Evolutionary conservation across 768 basidiomycete genomes (phyloP).

Genomic region (Austroboletus eburneus): DNA sequence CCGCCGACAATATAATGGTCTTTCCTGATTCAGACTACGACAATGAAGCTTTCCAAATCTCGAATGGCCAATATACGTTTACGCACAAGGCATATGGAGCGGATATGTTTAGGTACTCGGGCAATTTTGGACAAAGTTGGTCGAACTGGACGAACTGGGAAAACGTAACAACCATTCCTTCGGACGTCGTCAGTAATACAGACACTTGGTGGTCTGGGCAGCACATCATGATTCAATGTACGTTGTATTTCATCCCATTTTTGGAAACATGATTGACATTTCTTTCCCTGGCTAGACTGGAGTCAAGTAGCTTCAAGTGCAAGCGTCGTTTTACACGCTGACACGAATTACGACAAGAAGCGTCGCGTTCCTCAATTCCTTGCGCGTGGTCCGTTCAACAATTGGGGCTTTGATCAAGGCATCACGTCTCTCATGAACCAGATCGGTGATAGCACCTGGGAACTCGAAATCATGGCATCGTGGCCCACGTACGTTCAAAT

Average conservation of each 20-base stretch:
- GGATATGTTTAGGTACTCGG: constrained; percentile 81
- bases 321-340: constrained; percentile 72
- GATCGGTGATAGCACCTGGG: constrained; percentile 66
- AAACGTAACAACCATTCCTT: constrained; percentile 59
- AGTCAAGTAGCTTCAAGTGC: constrained; percentile 59
- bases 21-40: constrained; percentile 83
- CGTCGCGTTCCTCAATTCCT: constrained; percentile 87
- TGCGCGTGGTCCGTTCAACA: constrained; percentile 85
- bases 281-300: constrained; percentile 82
- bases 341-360: constrained; percentile 51
- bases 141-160: constrained; percentile 78
- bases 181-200: constrained; percentile 44
- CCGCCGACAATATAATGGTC: constrained; percentile 74
- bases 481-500: constrained; percentile 92
- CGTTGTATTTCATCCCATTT: constrained; percentile 20
- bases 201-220: constrained; percentile 72
- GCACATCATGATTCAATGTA: constrained; percentile 89
- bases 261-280: neutral
- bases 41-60: constrained; percentile 49
- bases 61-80: constrained; percentile 67
- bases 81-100: constrained; percentile 83
- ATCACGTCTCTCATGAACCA: constrained; percentile 66
- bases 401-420: constrained; percentile 89
- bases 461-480: constrained; percentile 81
- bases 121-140: constrained; percentile 86